These are phyloP conservation scores for Neoboletus brunneissimus DNA, from an alignment of 768 basidiomycete genomes.

Conservation along the genomic window DNA sequence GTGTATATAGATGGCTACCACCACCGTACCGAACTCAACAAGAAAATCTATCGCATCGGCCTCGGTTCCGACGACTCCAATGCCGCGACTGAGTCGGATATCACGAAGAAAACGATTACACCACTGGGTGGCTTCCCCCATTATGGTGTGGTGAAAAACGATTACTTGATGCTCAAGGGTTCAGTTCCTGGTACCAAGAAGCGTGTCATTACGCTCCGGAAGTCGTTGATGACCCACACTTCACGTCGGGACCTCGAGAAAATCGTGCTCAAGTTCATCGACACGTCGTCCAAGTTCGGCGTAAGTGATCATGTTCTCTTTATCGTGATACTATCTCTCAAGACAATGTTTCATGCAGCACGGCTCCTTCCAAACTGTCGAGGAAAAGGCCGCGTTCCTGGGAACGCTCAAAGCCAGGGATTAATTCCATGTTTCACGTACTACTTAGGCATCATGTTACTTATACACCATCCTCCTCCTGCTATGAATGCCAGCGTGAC, in stretches of 20 bases:
- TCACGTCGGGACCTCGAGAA: slow-evolving; percentile 96
- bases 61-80: slow-evolving; percentile 72
- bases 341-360: slow-evolving; percentile 49
- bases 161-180: slow-evolving; percentile 96
- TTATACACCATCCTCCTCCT: slow-evolving; percentile 36
- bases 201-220: slow-evolving; percentile 96
- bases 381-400: slow-evolving; percentile 95
- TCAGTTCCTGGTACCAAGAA: slow-evolving; percentile 95
- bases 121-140: slow-evolving; percentile 99
- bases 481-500: slow-evolving; percentile 38
- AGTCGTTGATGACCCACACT: slow-evolving; percentile 95
- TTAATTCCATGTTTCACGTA: slow-evolving; percentile 47
- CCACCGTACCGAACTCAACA: slow-evolving; percentile 97
- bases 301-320: slow-evolving; percentile 45
- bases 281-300: slow-evolving; percentile 96
- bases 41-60: slow-evolving; percentile 97
- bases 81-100: slow-evolving; percentile 92
- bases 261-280: slow-evolving; percentile 97
- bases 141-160: slow-evolving; percentile 98
- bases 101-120: slow-evolving; percentile 90
- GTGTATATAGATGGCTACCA: slow-evolving; percentile 78
- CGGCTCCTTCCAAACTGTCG: slow-evolving; percentile 94
- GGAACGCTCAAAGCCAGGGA: slow-evolving; percentile 85
- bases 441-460: slow-evolving; percentile 38
- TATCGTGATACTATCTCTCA: neutral